A percentile compares a stretch with the other conserved stretches of the same genome.
phyloP scores from a whole-genome alignment of 768 basidiomycete genomes.

The Serendipita vermifera region DNA sequence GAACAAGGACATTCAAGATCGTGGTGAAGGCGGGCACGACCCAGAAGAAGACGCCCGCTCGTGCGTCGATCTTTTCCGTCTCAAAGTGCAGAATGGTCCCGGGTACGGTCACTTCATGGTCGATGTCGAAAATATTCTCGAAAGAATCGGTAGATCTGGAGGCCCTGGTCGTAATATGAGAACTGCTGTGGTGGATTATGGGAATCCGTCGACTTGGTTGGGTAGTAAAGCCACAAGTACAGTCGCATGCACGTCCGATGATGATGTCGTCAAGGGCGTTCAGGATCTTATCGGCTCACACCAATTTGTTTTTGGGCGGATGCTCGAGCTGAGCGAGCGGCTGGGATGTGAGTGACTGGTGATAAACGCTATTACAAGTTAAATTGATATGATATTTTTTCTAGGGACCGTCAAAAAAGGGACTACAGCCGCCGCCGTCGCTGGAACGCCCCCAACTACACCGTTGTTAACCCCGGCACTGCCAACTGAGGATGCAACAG shows the following conservation, averaged over 20 bases:
- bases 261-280: slow-evolving; percentile 59
- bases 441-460: slow-evolving; percentile 18
- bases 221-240: slow-evolving; percentile 69
- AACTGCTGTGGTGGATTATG: slow-evolving; percentile 71
- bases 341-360: slow-evolving; percentile 55
- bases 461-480: slow-evolving; percentile 26
- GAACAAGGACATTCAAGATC: slow-evolving; percentile 72
- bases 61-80: slow-evolving; percentile 68
- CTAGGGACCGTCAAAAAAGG: slow-evolving; percentile 38
- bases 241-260: slow-evolving; percentile 62
- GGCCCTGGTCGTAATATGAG: slow-evolving; percentile 29
- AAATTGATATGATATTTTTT: neutral
- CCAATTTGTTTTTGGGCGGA: slow-evolving; percentile 72
- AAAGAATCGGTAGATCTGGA: slow-evolving; percentile 53
- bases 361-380: neutral
- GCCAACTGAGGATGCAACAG: slow-evolving; percentile 14
- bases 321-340: slow-evolving; percentile 67
- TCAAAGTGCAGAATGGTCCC: slow-evolving; percentile 63
- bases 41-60: slow-evolving; percentile 90
- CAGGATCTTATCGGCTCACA: slow-evolving; percentile 46
- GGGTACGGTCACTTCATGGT: slow-evolving; percentile 80
- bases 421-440: slow-evolving; percentile 14
- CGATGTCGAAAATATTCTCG: slow-evolving; percentile 80
- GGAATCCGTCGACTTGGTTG: slow-evolving; percentile 73
- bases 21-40: slow-evolving; percentile 79